Evolutionary conservation across 768 basidiomycete genomes (phyloP), one percentile per base, ranked within the genome.

Genomic region (Suillus decipiens): DNA sequence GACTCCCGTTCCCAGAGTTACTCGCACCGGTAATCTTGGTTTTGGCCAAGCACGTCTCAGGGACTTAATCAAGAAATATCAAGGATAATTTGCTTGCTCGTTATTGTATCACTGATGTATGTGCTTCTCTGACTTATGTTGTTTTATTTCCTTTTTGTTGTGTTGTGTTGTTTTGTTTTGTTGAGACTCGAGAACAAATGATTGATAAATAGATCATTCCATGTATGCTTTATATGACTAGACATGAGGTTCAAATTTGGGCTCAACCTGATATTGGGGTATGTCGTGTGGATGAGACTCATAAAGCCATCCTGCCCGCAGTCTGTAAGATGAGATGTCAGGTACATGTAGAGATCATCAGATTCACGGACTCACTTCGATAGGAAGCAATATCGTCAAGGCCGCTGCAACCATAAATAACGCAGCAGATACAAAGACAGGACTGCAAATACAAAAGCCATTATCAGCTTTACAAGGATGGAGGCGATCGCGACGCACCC

Each of bases 41-140:
- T 92, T 92, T 76, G 91, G 91, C 15, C 88, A 92, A 74, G 90
- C 90, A 15, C 79, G 88, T 64, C 75, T 93, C 67, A 79, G 89
- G 61, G 90, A 92, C 75, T 77, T 93, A 65, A 93, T 93, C 72
- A 89, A 87, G 83, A 89, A 91, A 69, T 93, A 92, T 71, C 91
- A 93, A 75, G 78, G 79, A 37, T 74, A 67, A 42, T 14, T 28
- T 41, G 28, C 9, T 43, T 31, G 37, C 6, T 36, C 33, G 5
- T n/a, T 33, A n/a, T 17, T 28, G 55, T 57, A 28, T 57, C 24
- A 28, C 37, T 1, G 24, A 41, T 41, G 55, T 28, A 39, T 28
- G 37, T 56, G 54, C 4, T 39, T 28, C 17, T 9, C 11, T 39
- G 39, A 41, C 39, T 24, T 22, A 19, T 48, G 24, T 41, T 57